Evolutionary conservation across 139 green algal species (phyloP).

Genomic region (Edaphochlamys debaryana): DNA sequence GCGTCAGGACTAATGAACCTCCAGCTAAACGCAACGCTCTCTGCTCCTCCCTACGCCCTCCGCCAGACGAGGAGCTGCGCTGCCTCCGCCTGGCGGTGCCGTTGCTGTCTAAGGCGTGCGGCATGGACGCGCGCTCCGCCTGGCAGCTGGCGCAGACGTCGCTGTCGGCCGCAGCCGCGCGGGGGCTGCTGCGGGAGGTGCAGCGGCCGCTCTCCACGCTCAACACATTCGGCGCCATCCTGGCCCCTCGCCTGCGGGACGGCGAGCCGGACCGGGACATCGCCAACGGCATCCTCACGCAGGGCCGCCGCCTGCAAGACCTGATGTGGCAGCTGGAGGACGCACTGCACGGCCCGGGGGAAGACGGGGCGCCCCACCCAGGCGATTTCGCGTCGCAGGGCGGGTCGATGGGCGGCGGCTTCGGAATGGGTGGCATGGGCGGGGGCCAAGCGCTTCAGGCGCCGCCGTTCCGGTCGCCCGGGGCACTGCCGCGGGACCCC

Average conservation of each 20-base stretch:
- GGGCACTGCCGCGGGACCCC: conserved; percentile 12
- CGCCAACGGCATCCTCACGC: conserved; percentile 65
- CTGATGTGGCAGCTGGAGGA: conserved; percentile 70
- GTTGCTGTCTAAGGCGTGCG: conserved; percentile 65
- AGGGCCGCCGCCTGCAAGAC: conserved; percentile 67
- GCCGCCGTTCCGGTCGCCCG: conserved; percentile 1
- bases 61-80: conserved; percentile 48
- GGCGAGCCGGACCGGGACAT: conserved; percentile 71
- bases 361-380: no score
- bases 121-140: conserved; percentile 66
- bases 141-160: conserved; percentile 48
- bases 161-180: conserved; percentile 45
- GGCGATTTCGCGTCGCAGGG: no score
- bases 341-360: conserved; percentile 42
- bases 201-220: conserved; percentile 68
- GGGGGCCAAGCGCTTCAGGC: not conserved
- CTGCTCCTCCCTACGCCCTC: no score
- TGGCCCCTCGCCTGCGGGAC: conserved; percentile 62
- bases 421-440: no score
- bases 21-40: no score
- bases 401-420: no score
- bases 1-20: no score
- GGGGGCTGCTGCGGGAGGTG: conserved; percentile 61
- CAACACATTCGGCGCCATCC: conserved; percentile 66
- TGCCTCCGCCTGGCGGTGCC: conserved; percentile 59